These are phyloP conservation scores for Rutstroemia sp. DNA, from an alignment of 2,329 filamentous ascomycete genomes.

Conservation along the genomic window DNA sequence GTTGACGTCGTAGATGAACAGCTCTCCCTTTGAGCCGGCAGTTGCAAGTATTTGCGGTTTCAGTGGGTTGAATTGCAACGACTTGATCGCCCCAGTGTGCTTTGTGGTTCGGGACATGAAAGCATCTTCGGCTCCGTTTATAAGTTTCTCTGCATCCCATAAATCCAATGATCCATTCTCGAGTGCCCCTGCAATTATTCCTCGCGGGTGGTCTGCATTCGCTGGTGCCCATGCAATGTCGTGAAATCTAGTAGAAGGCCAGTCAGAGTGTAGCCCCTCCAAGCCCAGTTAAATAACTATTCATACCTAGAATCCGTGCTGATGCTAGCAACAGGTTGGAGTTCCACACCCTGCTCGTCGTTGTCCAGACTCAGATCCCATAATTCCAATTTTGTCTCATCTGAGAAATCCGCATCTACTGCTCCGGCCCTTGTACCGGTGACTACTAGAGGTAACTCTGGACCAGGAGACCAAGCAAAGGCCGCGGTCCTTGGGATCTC, in stretches of 20 bases:
- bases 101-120: conserved; percentile 80
- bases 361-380: conserved; percentile 88
- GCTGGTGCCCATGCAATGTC: conserved; percentile 91
- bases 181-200: conserved; percentile 89
- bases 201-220: conserved; percentile 68
- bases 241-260: conserved; percentile 64
- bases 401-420: conserved; percentile 94
- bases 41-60: conserved; percentile 87
- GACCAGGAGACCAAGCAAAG: conserved; percentile 90
- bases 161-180: conserved; percentile 91
- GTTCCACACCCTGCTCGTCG: conserved; percentile 67
- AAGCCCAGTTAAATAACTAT: neutral
- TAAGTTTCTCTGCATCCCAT: conserved; percentile 76
- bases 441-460: conserved; percentile 72
- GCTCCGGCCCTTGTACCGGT: conserved; percentile 93
- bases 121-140: conserved; percentile 57
- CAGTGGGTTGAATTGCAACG: conserved; percentile 92
- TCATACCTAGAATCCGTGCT: conserved; percentile 80
- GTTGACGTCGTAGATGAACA: conserved; percentile 92
- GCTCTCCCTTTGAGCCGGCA: conserved; percentile 88
- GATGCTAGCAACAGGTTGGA: conserved; percentile 78
- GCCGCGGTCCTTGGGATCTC: conserved; percentile 95
- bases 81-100: conserved; percentile 87
- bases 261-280: conserved; percentile 8
- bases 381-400: conserved; percentile 91